Evolutionary conservation across 2,329 filamentous ascomycete species (phyloP), one percentile per base, ranked within the genome.

Genomic region (Fusarium irregulare): DNA sequence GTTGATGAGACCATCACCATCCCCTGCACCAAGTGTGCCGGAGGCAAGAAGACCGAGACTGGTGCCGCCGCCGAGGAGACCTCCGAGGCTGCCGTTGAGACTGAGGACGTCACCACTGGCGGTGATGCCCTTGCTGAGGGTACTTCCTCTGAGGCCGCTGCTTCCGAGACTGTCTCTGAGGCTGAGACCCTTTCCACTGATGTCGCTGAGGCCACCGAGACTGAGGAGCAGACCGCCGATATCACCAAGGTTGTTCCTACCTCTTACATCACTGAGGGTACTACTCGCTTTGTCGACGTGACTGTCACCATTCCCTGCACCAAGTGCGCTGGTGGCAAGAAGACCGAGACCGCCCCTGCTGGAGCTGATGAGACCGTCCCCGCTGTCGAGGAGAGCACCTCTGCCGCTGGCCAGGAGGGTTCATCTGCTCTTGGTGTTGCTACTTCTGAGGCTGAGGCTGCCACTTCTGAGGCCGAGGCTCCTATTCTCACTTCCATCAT

Each of bases 281-380:
- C 64, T 25, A 73, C 71, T 6, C 59, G 60, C 57, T 71, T 21
- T 13, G 67, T 74, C 18, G 64, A 73, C 34, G 62, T 60, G 50
- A 70, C 72, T 14, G 61, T 70, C 47, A 68, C 66, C 16, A 68
- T 72, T 18, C 72, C 69, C 7, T 73, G 70, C 64, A 51, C 66
- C 42, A 66, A 63, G 49, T 70, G 61, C 44, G 67, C 49, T 34
- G 66, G 51, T 21, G 60, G 53, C 14, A 66, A 66, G 62, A 61
- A 66, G 42, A 65, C 65, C 23, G 25, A 64, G 53, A 68, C 66
- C 27, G 25, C 47, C 23, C 48, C 42, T 16, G 59, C 47, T 8
- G 56, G 44, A 28, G 61, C 56, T 18, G 54, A 40, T 4, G 51
- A 64, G 41, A 68, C 64, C 40, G 53, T 47, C n/a, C 50, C 45